Evolutionary conservation across 148 eudicot genomes (phyloP).

Genomic region (Polygonum aviculare): DNA sequence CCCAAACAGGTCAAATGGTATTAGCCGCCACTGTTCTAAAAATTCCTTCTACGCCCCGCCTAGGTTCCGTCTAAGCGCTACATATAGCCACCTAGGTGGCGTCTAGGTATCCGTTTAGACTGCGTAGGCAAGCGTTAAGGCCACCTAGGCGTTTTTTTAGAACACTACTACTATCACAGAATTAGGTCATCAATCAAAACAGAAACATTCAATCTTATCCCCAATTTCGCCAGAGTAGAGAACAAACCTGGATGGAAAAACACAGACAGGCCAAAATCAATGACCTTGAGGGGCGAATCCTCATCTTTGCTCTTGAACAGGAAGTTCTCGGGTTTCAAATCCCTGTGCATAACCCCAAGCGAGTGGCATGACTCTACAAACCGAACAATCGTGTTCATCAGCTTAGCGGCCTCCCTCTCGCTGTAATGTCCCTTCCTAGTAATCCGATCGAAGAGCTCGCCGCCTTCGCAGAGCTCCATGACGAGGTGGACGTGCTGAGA

Average conservation of each 20-base stretch:
- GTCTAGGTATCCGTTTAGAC: no score
- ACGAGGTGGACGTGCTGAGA: conserved; percentile 2
- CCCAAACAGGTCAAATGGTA: neutral
- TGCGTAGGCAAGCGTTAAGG: no score
- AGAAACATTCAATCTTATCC: neutral
- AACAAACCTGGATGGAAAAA: conserved; percentile 8
- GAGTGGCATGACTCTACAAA: conserved; percentile 10
- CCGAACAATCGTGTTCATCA: conserved; percentile 3
- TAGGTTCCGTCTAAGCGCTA: no score
- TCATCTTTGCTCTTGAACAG: conserved; percentile 1
- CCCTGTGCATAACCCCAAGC: conserved; percentile 11
- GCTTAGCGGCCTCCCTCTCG: conserved; percentile 8
- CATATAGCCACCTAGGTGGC: no score
- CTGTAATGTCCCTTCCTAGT: conserved; percentile 1
- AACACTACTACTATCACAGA: no score
- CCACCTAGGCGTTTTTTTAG: no score
- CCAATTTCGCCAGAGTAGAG: neutral
- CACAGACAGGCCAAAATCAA: conserved; percentile 11
- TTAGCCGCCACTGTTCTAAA: no score
- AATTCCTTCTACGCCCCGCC: no score
- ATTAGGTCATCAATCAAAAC: no score
- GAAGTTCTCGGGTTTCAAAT: conserved; percentile 13
- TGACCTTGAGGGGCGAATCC: conserved; percentile 7
- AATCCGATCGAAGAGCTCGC: conserved; percentile 11
- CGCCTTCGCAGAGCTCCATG: conserved; percentile 15